These are phyloP conservation scores for Lyophyllum atratum DNA, from an alignment of 768 basidiomycete genomes.

Conservation along the genomic window DNA sequence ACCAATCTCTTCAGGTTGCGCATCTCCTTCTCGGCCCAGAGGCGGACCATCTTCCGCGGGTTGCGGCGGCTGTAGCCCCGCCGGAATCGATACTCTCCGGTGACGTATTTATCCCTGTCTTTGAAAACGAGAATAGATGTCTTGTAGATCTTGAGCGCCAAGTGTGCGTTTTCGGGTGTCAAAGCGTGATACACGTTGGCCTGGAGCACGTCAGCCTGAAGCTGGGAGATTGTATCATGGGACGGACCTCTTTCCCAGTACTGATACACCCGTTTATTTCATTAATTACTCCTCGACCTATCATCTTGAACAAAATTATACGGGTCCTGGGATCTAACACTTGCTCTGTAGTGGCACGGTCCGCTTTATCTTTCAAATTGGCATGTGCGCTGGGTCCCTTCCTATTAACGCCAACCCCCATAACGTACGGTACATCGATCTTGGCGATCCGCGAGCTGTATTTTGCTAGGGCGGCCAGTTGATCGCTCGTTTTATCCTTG, in stretches of 20 bases:
- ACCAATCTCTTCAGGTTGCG: slow-evolving; percentile 87
- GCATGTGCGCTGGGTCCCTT: slow-evolving; percentile 90
- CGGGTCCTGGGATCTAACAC: slow-evolving; percentile 96
- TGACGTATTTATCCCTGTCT: slow-evolving; percentile 95
- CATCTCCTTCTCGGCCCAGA: slow-evolving; percentile 99
- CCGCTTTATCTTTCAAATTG: slow-evolving; percentile 93
- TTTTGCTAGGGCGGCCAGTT: slow-evolving; percentile 73
- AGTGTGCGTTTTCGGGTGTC: slow-evolving; percentile 52
- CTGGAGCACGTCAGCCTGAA: slow-evolving; percentile 38
- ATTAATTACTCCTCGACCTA: slow-evolving; percentile 83
- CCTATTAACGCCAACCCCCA: slow-evolving; percentile 79
- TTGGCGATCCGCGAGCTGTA: slow-evolving; percentile 74
- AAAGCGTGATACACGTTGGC: slow-evolving; percentile 97
- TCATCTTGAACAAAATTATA: slow-evolving; percentile 94
- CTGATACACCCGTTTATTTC: slow-evolving; percentile 96
- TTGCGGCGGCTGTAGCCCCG: slow-evolving; percentile 87
- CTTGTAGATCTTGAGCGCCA: slow-evolving; percentile 98
- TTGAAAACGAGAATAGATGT: slow-evolving; percentile 98
- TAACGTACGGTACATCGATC: slow-evolving; percentile 72
- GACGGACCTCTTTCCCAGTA: slow-evolving; percentile 92
- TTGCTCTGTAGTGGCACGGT: slow-evolving; percentile 95
- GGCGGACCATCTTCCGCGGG: slow-evolving; percentile 96
- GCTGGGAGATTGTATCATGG: not conserved
- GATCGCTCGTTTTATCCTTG: slow-evolving; percentile 68
- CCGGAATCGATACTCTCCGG: slow-evolving; percentile 94